These are phyloP conservation scores for Phytophthora cactorum DNA, from an alignment of 352 stramenopile genomes.

Conservation along the genomic window DNA sequence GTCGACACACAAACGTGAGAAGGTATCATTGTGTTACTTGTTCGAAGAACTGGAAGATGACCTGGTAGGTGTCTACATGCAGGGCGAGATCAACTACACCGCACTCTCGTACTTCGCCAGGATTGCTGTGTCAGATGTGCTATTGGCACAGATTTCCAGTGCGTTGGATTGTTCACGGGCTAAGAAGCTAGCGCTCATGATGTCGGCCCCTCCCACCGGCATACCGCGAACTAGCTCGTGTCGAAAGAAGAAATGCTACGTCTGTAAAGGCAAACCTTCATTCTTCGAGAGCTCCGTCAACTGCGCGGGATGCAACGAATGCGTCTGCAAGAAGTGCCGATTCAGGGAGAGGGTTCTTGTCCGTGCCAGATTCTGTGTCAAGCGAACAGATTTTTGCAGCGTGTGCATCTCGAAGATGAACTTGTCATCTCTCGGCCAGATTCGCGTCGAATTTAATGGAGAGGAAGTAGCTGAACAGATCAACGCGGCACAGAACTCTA, in stretches of 20 bases:
- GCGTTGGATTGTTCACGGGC: not conserved
- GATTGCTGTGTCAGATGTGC: constrained; percentile 4
- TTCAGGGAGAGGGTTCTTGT: not conserved
- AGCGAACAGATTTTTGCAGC: not conserved
- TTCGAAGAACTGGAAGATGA: constrained; percentile 32
- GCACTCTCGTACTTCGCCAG: not conserved
- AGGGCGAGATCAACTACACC: constrained; percentile 9
- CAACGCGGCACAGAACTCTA: too few relatives aligned
- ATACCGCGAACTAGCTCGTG: not conserved
- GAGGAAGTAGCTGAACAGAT: too few relatives aligned
- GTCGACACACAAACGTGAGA: constrained; percentile 16
- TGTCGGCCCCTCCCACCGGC: not conserved
- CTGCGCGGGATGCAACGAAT: not conserved
- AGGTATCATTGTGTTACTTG: constrained; percentile 33
- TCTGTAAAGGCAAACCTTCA: not conserved
- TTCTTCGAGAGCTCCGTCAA: not conserved
- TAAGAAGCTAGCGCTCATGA: not conserved
- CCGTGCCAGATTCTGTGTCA: not conserved
- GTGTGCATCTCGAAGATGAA: not conserved
- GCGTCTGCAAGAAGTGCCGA: not conserved
- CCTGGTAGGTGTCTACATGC: constrained; percentile 35
- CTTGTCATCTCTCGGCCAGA: not conserved
- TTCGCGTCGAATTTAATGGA: not conserved
- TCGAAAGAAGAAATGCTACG: not conserved
- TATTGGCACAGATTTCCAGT: not conserved